Evolutionary conservation across 2,329 filamentous ascomycete species (phyloP).

Genomic region (Colletotrichum falcatum): DNA sequence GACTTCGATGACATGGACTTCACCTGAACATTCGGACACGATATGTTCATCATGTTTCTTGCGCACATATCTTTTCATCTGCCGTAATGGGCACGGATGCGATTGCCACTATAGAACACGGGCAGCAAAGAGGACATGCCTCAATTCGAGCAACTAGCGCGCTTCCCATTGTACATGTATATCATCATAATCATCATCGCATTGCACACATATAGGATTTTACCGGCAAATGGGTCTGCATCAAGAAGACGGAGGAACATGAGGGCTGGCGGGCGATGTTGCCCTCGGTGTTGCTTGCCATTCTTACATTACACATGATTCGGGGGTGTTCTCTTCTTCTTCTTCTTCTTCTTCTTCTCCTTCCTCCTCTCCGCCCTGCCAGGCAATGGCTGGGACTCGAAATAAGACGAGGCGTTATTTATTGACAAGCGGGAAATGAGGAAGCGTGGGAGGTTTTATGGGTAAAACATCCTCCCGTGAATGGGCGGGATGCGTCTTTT

Average conservation of each 20-base stretch:
- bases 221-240: constrained; percentile 20
- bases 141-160: neutral
- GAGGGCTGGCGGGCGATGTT: constrained; percentile 11
- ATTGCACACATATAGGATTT: constrained; percentile 29
- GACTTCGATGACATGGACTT: constrained; percentile 50
- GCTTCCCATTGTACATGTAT: constrained; percentile 28
- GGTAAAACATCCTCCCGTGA: constrained; percentile 4
- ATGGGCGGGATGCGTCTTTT: neutral
- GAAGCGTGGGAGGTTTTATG: constrained; percentile 29
- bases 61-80: neutral
- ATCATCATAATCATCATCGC: constrained; percentile 27
- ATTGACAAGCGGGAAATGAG: constrained; percentile 5
- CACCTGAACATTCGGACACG: constrained; percentile 4
- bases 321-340: neutral
- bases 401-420: constrained; percentile 29
- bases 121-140: constrained; percentile 1
- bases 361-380: neutral
- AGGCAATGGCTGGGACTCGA: neutral
- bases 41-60: neutral
- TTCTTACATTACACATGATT: constrained; percentile 12
- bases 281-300: constrained; percentile 2
- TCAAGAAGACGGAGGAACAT: constrained; percentile 16
- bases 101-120: constrained; percentile 17
- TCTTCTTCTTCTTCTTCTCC: too few relatives aligned
- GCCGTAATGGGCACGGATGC: neutral